These are phyloP conservation scores for Fraxinus paxiana DNA, from an alignment of 305 asterid species.

Conservation along the genomic window DNA sequence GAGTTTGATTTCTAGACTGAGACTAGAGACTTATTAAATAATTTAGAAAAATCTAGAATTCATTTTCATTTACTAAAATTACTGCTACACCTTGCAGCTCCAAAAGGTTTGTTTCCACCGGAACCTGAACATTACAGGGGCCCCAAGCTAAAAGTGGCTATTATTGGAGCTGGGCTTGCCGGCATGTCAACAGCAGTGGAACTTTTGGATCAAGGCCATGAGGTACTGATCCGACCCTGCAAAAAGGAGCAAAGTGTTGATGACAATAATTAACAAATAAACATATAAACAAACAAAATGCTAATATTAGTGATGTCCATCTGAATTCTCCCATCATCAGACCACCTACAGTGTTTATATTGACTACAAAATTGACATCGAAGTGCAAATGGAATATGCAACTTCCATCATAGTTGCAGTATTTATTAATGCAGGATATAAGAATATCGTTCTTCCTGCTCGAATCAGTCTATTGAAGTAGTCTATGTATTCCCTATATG, in stretches of 20 bases:
- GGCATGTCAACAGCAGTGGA: conserved; percentile 99
- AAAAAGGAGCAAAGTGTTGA: not conserved
- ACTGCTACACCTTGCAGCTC: conserved; percentile 59
- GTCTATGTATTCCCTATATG: not conserved
- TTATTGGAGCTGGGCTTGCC: conserved; percentile 96
- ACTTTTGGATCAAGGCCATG: conserved; percentile 99
- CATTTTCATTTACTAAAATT: not conserved
- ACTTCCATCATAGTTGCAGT: not conserved
- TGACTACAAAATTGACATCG: not conserved
- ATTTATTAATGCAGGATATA: not conserved
- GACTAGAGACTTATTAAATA: not conserved
- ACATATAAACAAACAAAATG: not conserved
- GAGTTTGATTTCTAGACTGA: not conserved
- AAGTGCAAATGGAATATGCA: not conserved
- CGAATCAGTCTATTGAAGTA: not conserved
- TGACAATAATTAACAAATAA: not conserved
- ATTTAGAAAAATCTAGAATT: not conserved
- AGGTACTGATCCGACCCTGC: conserved; percentile 41
- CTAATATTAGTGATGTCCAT: not conserved
- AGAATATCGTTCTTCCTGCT: conserved; percentile 3
- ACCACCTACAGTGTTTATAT: not conserved
- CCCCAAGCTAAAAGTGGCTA: conserved; percentile 94
- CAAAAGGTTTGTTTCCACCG: conserved; percentile 97
- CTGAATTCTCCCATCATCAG: not conserved
- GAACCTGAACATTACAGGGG: conserved; percentile 93